Conservation (phyloP, 164 flowering plant species). For the Stephania japonica region DNA sequence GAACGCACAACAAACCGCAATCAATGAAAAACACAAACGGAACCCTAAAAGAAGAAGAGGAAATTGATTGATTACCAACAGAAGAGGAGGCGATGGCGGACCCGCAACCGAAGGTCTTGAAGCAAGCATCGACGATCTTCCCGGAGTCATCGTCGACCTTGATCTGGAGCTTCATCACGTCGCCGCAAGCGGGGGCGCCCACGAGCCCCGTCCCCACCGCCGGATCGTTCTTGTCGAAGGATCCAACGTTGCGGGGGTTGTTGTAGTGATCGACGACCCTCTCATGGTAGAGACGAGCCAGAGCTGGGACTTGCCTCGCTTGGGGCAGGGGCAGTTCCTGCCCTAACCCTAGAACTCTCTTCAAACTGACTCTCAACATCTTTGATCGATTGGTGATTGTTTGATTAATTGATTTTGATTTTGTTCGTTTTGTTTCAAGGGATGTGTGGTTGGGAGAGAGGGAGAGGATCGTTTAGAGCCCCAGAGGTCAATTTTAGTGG, state of each 20-base stretch:
- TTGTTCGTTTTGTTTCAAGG: background rate
- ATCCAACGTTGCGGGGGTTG: constrained; percentile 92
- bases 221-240: constrained; percentile 93
- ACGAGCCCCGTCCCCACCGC: constrained; percentile 91
- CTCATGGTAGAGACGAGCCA: constrained; percentile 72
- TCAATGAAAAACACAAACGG: background rate
- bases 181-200: constrained; percentile 99
- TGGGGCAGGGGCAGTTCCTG: background rate
- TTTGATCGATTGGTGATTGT: background rate
- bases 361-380: constrained; percentile 28
- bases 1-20: background rate
- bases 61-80: constrained; percentile 41
- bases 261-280: constrained; percentile 94
- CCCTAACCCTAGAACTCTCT: constrained; percentile 26
- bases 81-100: constrained; percentile 70
- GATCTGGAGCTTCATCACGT: constrained; percentile 97
- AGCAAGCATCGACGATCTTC: constrained; percentile 80
- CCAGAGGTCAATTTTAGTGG: background rate
- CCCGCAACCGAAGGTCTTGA: constrained; percentile 84
- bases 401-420: no score
- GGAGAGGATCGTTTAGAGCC: background rate
- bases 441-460: background rate
- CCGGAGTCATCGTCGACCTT: constrained; percentile 76
- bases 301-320: background rate
- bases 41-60: background rate